Percentiles rank a stretch among this genome's conserved stretches.
Conservation (phyloP, 192 early-diverging fungal species). For the Blastocladiella britannica region DNA sequence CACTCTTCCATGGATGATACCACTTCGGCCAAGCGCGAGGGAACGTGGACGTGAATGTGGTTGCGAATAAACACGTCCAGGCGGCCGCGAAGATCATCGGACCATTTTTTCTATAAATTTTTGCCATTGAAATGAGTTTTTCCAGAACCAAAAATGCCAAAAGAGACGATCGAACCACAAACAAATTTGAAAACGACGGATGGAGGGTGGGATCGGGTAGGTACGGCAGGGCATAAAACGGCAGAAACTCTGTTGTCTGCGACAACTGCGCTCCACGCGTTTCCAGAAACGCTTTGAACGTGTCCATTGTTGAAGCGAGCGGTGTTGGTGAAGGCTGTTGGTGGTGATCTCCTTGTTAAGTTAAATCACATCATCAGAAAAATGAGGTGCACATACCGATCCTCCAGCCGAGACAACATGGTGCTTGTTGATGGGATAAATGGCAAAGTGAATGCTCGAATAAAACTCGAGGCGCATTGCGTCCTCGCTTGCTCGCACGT, state of each 20-base stretch:
- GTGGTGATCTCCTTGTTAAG: neutral
- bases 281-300: constrained; percentile 28
- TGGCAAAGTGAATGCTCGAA: constrained; percentile 25
- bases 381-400: neutral
- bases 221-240: constrained; percentile 31
- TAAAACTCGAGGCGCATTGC: constrained; percentile 18
- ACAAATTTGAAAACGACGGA: constrained; percentile 23
- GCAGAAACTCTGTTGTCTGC: constrained; percentile 22
- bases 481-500: constrained; percentile 9
- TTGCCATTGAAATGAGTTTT: neutral
- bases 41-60: neutral
- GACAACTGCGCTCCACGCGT: constrained; percentile 21
- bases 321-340: constrained; percentile 7
- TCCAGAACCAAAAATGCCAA: neutral
- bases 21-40: neutral
- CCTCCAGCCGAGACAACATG: too few species aligned
- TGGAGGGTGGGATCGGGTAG: constrained; percentile 26
- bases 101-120: neutral
- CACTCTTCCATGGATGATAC: neutral
- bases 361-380: too few species aligned
- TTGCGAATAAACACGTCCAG: neutral
- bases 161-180: constrained; percentile 7
- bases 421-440: constrained; percentile 16
- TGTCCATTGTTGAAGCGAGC: constrained; percentile 13
- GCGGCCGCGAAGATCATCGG: neutral